Conservation (phyloP, 2,329 filamentous ascomycete species). For the Xylariaceae sp. region DNA sequence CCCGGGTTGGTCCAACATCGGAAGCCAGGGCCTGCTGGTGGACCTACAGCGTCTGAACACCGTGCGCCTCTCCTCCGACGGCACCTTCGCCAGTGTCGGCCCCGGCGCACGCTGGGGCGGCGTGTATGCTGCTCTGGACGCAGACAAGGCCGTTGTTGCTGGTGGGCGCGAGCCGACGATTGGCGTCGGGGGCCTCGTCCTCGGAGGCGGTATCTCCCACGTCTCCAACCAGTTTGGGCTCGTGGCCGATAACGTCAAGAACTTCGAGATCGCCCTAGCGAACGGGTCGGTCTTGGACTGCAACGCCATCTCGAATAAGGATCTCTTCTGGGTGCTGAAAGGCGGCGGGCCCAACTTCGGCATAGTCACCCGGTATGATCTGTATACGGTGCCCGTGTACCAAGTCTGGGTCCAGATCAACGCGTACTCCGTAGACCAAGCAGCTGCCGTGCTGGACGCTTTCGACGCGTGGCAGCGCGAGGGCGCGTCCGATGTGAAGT, state of each 20-base stretch:
- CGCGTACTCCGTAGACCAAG: slow-evolving; percentile 31
- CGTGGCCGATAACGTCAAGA: slow-evolving; percentile 51
- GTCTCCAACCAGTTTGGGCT: slow-evolving; percentile 43
- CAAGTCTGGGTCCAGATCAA: slow-evolving; percentile 36
- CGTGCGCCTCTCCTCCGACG: too few species aligned
- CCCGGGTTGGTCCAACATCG: too few species aligned
- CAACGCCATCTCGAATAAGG: slow-evolving; percentile 43
- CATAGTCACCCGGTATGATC: slow-evolving; percentile 46
- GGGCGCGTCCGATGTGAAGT: slow-evolving; percentile 32
- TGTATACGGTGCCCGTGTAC: slow-evolving; percentile 37
- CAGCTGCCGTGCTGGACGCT: slow-evolving; percentile 34
- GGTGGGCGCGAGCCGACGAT: too few species aligned
- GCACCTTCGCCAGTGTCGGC: too few species aligned
- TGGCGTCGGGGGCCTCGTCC: too few species aligned
- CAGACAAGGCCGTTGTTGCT: too few species aligned
- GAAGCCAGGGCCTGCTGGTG: too few species aligned
- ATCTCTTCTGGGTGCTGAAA: slow-evolving; percentile 56
- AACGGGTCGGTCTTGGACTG: slow-evolving; percentile 51
- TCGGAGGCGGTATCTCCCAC: slow-evolving; percentile 34
- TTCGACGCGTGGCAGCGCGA: slow-evolving; percentile 40
- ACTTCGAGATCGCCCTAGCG: slow-evolving; percentile 52
- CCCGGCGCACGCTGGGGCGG: too few species aligned
- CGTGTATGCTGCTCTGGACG: too few species aligned
- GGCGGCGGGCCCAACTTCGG: slow-evolving; percentile 58
- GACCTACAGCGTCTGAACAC: too few species aligned